Conservation (phyloP, 2,329 filamentous ascomycete species). For the Lasiodiplodia hormozganensis region DNA sequence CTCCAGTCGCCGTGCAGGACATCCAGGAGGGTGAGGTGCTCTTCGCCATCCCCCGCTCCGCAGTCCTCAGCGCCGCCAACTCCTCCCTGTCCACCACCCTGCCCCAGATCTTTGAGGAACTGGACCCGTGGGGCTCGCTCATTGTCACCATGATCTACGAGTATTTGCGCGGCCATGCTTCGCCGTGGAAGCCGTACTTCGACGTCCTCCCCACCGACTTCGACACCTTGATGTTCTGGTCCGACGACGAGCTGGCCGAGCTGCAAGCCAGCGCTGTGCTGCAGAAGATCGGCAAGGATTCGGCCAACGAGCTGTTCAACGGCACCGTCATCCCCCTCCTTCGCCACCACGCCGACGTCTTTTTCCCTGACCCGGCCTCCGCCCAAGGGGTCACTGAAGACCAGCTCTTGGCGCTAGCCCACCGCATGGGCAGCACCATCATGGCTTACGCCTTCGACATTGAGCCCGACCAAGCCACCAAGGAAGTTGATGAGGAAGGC, state of each 20-base stretch:
- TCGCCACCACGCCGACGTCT: constrained; percentile 45
- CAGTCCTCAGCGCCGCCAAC: constrained; percentile 75
- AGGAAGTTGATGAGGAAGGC: constrained; percentile 65
- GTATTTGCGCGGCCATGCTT: constrained; percentile 63
- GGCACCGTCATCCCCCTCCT: constrained; percentile 63
- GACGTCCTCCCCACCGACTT: constrained; percentile 74
- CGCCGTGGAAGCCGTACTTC: constrained; percentile 80
- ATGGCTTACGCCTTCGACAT: constrained; percentile 95
- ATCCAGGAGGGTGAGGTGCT: constrained; percentile 78
- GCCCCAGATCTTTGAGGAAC: constrained; percentile 44
- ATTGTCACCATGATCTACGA: constrained; percentile 87
- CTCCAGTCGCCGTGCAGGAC: constrained; percentile 70
- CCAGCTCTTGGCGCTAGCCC: constrained; percentile 65
- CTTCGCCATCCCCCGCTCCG: constrained; percentile 77
- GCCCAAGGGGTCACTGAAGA: constrained; percentile 45
- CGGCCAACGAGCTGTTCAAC: constrained; percentile 74
- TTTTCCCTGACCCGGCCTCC: constrained; percentile 44
- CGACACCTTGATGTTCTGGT: constrained; percentile 92
- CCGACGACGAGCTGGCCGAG: constrained; percentile 69
- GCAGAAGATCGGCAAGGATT: constrained; percentile 75
- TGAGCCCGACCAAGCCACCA: constrained; percentile 54
- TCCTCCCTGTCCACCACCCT: constrained; percentile 68
- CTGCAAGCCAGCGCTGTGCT: constrained; percentile 81
- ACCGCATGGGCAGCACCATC: constrained; percentile 84
- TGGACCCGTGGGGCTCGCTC: constrained; percentile 61